Conservation (phyloP, 371 early-diverging fungal species). For the Mucor irregularis region DNA sequence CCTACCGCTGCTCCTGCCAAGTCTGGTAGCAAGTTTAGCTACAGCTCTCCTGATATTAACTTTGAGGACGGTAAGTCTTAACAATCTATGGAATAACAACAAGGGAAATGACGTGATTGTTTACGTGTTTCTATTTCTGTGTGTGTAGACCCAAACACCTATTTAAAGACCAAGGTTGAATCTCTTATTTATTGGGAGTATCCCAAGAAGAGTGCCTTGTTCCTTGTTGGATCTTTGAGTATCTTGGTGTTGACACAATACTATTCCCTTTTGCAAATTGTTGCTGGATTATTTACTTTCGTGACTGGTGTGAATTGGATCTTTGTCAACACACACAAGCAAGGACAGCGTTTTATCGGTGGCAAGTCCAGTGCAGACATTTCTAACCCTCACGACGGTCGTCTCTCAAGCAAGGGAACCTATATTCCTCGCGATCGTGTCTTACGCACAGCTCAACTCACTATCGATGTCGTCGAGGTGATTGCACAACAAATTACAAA, state of each 20-base stretch:
- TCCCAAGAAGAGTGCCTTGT: slow-evolving; percentile 43
- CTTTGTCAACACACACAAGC: slow-evolving; percentile 55
- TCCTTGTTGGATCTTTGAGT: slow-evolving; percentile 33
- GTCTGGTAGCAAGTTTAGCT: background rate
- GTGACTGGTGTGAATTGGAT: slow-evolving; percentile 53
- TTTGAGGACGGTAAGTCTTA: slow-evolving; percentile 48
- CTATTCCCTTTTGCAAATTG: slow-evolving; percentile 56
- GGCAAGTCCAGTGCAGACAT: slow-evolving; percentile 42
- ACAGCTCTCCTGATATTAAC: slow-evolving; percentile 34
- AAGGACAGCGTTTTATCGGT: slow-evolving; percentile 39
- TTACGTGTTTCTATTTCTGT: background rate
- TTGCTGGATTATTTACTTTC: slow-evolving; percentile 50
- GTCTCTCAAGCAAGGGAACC: slow-evolving; percentile 30
- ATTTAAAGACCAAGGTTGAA: slow-evolving; percentile 45
- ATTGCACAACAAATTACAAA: slow-evolving; percentile 50
- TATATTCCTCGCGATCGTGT: slow-evolving; percentile 45
- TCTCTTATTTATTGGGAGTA: slow-evolving; percentile 60
- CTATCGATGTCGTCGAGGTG: slow-evolving; percentile 50
- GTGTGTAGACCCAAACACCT: slow-evolving; percentile 40
- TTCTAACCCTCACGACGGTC: slow-evolving; percentile 46
- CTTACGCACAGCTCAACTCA: slow-evolving; percentile 33
- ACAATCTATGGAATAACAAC: too few relatives aligned
- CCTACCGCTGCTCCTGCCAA: background rate
- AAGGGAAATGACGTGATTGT: background rate
- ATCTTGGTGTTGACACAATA: slow-evolving; percentile 53